Evolutionary conservation across 257 asterid genomes (phyloP), one percentile per base, ranked within the genome.

Genomic region (Plantago ovata): DNA sequence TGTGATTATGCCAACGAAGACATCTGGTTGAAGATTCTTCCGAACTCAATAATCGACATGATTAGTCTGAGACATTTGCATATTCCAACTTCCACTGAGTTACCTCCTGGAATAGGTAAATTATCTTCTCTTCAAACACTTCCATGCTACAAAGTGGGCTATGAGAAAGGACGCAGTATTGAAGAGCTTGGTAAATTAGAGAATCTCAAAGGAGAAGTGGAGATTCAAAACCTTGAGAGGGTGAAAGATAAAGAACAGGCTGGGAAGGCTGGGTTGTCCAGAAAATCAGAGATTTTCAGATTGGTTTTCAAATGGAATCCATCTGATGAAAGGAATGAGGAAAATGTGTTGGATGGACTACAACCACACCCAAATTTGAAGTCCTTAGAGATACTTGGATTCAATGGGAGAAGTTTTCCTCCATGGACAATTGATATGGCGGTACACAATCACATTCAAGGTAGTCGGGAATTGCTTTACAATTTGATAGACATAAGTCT

Each of bases 261-360:
- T 12, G 23, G 5, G 28, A 42, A 23, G 3, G 78, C 78, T 45
- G 33, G 44, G 23, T 47, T 78, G 42, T 55, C 13, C 4, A 14
- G 21, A n/a, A 69, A 67, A 63, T 5, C 47, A 53, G 53, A 60
- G 38, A 46, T 58, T 32, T 15, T 40, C 38, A 7, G 47, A 6
- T 57, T 73, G 51, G n/a, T 28, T 36, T 41, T 72, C 54, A 9
- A 5, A 4, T 64, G 79, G 81, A 6, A 12, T 21, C 2, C 15
- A 0, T 21, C 21, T 36, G 20, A 41, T 14, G 36, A 13, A 14
- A 13, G 3, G 9, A 43, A 65, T 24, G 50, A 65, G 46, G 66
- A 52, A 21, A 18, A 21, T 11, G 71, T 69, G 13, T 40, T 68
- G 60, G 82, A 76, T 22, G 76, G 78, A 23, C 74, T 76, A 14